Conservation (phyloP, 2,329 filamentous ascomycete genomes). For the Trichoderma citrinoviride region DNA sequence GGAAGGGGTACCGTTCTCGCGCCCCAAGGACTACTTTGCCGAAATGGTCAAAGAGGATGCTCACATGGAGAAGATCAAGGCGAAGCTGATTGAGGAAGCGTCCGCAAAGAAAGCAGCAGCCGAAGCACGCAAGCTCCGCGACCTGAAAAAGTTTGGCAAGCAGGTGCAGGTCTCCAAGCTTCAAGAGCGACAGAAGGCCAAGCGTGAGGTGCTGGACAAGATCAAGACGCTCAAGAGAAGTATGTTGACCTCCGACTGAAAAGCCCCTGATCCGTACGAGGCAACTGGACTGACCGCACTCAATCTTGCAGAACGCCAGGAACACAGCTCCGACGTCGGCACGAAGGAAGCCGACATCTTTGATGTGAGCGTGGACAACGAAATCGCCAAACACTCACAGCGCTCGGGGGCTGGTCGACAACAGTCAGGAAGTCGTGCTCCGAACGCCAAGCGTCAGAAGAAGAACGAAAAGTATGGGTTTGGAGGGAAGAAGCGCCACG, state of each 20-base stretch:
- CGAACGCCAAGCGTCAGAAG: constrained; percentile 78
- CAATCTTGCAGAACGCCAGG: constrained; percentile 72
- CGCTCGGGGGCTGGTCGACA: constrained; percentile 41
- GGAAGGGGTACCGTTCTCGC: constrained; percentile 80
- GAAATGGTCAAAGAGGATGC: constrained; percentile 99
- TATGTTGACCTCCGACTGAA: constrained; percentile 49
- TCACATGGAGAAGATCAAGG: constrained; percentile 96
- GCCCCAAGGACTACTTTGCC: constrained; percentile 93
- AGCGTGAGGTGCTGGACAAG: constrained; percentile 91
- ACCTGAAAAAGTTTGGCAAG: constrained; percentile 99
- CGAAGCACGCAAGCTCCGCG: constrained; percentile 86
- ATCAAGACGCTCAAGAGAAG: constrained; percentile 94
- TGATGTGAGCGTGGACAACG: constrained; percentile 78
- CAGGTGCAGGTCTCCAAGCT: constrained; percentile 94
- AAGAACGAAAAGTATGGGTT: constrained; percentile 95
- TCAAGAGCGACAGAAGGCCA: constrained; percentile 89
- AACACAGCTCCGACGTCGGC: constrained; percentile 58
- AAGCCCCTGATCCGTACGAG: neutral
- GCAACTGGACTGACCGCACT: neutral
- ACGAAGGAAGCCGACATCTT: constrained; percentile 84
- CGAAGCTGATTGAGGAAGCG: constrained; percentile 87
- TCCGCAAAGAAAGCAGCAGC: constrained; percentile 87
- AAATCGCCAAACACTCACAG: constrained; percentile 46
- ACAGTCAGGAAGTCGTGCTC: constrained; percentile 29
- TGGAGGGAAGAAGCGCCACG: constrained; percentile 89